phyloP scores from a whole-genome alignment of 495 filamentous ascomycete genomes.

The Penicillium paxilli region DNA sequence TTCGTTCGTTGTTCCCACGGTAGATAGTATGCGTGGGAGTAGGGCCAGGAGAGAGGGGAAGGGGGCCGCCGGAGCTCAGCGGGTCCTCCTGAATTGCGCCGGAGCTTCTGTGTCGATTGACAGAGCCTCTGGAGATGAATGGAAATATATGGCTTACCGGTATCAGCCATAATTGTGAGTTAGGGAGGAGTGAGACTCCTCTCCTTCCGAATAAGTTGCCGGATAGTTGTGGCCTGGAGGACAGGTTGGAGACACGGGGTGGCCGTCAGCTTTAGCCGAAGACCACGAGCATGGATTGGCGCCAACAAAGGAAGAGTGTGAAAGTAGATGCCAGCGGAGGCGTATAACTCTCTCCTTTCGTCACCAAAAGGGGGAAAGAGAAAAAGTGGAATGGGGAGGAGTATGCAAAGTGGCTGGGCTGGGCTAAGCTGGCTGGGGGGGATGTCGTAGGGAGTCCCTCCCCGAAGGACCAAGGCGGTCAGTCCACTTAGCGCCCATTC shows the following conservation, averaged over 20 bases:
- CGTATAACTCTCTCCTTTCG: constrained; percentile 2
- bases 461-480: constrained; percentile 23
- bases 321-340: constrained; percentile 2
- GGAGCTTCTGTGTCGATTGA: constrained; percentile 7
- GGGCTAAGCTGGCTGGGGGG: constrained; percentile 12
- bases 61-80: constrained; percentile 20
- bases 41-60: constrained; percentile 14
- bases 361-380: constrained; percentile 8
- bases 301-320: constrained; percentile 24
- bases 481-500: constrained; percentile 28
- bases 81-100: constrained; percentile 30
- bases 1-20: constrained; percentile 9
- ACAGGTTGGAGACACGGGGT: constrained; percentile 14
- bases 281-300: constrained; percentile 34
- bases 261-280: constrained; percentile 26
- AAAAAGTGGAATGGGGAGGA: constrained; percentile 18
- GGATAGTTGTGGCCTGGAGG: constrained; percentile 22
- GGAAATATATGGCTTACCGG: constrained; percentile 25
- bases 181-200: constrained; percentile 36
- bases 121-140: background rate
- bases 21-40: background rate
- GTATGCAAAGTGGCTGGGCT: constrained; percentile 1
- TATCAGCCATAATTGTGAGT: constrained; percentile 42
- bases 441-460: constrained; percentile 26
- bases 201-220: constrained; percentile 23